Base-by-base conservation (phyloP, 2,329 filamentous ascomycete species). In the Cordyceps farinosa region DNA sequence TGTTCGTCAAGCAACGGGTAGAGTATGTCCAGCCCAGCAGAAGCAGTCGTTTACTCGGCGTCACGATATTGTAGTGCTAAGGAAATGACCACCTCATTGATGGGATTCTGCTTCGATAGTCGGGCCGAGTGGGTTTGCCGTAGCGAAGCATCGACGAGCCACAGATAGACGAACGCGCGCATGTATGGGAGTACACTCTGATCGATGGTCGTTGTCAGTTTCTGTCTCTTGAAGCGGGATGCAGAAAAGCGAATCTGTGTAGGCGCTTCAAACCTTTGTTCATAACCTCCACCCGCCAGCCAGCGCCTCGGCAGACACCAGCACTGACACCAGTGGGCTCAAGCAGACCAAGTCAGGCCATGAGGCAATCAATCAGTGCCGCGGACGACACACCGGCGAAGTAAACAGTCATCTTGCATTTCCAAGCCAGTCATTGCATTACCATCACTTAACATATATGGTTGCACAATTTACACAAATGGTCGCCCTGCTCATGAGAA, bases 121-220 rank as follows among this genome's bases (percentile, higher is more conserved):
- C n/a, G 15, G 30, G n/a, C 22, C n/a, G n/a, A 15, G 13, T n/a
- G 6, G 5, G 36, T n/a, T 15, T 42, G 36, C 9, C 52, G 52
- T 7, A 55, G 22, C 22, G 27, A 42, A 29, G 36, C 36, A 27
- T 55, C 52, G 9, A 55, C 34, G 7, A 42, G 27, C 2, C 42
- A 22, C 52, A 55, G n/a, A 55, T 55, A 55, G 1, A 55, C 36
- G n/a, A 55, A 55, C 9, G 36, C 52, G 10, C 52, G 36, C 52
- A 42, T 55, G 22, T 55, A 55, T 42, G 52, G 22, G 52, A 9
- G 36, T 55, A 36, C 34, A 55, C 32, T 42, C n/a, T 42, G 52
- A 36, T 4, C 52, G 15, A 1, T 36, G n/a, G 9, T 55, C 22
- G 5, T 11, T 42, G 52, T 17, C 40, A 4, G 2, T 15, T 42